Evolutionary conservation across 177 flowering plant species (phyloP).

Genomic region (Vitis hybrid): DNA sequence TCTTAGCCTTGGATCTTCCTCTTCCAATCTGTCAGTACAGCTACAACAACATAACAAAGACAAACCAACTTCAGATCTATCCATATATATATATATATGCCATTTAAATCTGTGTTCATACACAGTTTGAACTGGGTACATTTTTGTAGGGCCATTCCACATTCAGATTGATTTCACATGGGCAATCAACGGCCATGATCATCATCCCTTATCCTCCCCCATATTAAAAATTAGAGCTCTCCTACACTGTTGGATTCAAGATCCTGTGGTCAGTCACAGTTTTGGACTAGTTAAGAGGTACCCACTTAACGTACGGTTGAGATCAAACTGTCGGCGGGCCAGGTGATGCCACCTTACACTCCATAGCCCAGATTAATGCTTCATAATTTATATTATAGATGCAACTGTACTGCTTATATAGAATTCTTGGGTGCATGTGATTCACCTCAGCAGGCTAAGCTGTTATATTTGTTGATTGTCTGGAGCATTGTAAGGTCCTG

Average conservation of each 20-base stretch:
- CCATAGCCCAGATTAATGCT: not conserved
- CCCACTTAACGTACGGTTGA: constrained; percentile 31
- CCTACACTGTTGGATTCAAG: constrained; percentile 8
- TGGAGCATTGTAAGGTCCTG: constrained; percentile 23
- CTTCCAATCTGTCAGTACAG: constrained; percentile 12
- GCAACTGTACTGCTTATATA: constrained; percentile 36
- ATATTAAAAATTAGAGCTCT: not conserved
- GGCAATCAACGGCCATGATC: constrained; percentile 19
- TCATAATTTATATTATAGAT: constrained; percentile 9
- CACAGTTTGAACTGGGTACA: not conserved
- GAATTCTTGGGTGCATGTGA: constrained; percentile 57
- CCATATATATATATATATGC: not conserved
- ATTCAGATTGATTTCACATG: constrained; percentile 19
- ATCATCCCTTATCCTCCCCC: constrained; percentile 1
- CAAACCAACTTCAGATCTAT: constrained; percentile 7
- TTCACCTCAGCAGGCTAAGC: constrained; percentile 40
- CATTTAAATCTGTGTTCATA: not conserved
- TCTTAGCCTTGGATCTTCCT: constrained; percentile 1
- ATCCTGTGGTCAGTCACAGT: constrained; percentile 15
- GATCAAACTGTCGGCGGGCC: constrained; percentile 35
- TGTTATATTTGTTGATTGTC: constrained; percentile 41
- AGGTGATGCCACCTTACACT: constrained; percentile 22
- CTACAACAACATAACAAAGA: constrained; percentile 7
- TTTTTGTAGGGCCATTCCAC: constrained; percentile 9
- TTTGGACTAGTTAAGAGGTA: constrained; percentile 20